Percentiles rank a stretch among this genome's conserved stretches.
These are phyloP conservation scores for Falciphora oryzae DNA, from an alignment of 2,329 filamentous ascomycete genomes.

Conservation along the genomic window DNA sequence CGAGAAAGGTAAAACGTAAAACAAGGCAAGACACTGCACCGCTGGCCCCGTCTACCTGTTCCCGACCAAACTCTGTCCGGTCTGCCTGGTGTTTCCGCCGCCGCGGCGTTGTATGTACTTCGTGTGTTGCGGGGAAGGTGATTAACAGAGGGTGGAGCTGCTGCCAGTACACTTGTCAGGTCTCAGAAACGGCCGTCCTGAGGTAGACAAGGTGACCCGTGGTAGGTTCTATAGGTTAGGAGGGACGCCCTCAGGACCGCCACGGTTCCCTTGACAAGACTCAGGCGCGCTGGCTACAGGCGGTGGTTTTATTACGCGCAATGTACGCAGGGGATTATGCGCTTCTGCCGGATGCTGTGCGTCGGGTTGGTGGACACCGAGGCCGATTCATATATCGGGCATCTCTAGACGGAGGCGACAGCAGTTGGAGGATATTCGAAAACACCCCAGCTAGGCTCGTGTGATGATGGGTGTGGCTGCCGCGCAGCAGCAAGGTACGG, in stretches of 20 bases:
- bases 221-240: neutral
- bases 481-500: constrained; percentile 6
- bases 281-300: neutral
- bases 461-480: neutral
- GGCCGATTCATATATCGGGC: neutral
- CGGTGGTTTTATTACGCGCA: neutral
- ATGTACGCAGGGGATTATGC: neutral
- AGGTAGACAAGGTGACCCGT: constrained; percentile 5
- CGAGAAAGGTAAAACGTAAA: neutral
- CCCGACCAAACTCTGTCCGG: neutral
- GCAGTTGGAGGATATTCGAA: neutral
- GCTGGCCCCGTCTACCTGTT: constrained; percentile 1
- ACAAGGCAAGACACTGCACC: neutral
- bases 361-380: neutral
- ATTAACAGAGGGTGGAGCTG: constrained; percentile 2
- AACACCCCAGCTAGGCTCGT: neutral
- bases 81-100: neutral
- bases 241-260: too few species aligned
- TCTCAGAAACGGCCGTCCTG: neutral
- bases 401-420: neutral
- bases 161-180: constrained; percentile 4
- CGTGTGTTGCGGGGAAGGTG: constrained; percentile 4
- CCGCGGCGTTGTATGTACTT: neutral
- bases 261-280: neutral
- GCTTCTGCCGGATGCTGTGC: neutral